phyloP scores from a whole-genome alignment of 2,329 filamentous ascomycete genomes.

The Chaetomiaceae sp. region DNA sequence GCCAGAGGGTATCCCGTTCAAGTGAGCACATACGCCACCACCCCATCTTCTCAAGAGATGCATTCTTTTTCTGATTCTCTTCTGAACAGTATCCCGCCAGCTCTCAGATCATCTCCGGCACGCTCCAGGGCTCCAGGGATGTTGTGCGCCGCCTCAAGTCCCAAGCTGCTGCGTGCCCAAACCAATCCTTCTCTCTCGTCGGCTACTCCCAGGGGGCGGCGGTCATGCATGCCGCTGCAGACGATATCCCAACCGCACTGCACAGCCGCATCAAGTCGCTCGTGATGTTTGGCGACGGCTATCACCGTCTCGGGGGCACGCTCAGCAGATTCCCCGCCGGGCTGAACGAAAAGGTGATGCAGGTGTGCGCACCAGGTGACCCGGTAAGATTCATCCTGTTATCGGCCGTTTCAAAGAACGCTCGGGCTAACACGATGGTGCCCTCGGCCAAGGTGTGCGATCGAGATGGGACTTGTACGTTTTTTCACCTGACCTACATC shows the following conservation, averaged over 20 bases:
- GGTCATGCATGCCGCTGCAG: conserved; percentile 6
- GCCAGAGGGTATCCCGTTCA: conserved; percentile 5
- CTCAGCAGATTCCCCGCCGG: background rate
- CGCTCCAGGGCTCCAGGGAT: background rate
- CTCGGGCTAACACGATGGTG: background rate
- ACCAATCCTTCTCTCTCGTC: background rate
- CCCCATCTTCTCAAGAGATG: background rate
- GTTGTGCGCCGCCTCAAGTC: background rate
- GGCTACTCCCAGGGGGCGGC: conserved; percentile 8
- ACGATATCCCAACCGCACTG: background rate
- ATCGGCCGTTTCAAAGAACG: too few species aligned
- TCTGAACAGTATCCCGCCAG: conserved; percentile 2
- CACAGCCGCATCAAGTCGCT: conserved; percentile 2
- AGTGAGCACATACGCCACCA: background rate
- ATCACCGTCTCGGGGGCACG: background rate
- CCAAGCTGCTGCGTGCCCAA: background rate
- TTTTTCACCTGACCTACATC: conserved; percentile 5
- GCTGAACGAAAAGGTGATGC: conserved; percentile 1
- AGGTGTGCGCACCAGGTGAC: conserved; percentile 5
- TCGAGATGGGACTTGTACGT: background rate
- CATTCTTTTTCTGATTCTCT: background rate
- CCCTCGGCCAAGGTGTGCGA: conserved; percentile 4
- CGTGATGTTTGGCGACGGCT: conserved; percentile 5
- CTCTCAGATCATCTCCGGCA: background rate
- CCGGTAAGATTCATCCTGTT: background rate